Conservation (phyloP, 179 eudicot genomes). For the Patellifolia procumbens region DNA sequence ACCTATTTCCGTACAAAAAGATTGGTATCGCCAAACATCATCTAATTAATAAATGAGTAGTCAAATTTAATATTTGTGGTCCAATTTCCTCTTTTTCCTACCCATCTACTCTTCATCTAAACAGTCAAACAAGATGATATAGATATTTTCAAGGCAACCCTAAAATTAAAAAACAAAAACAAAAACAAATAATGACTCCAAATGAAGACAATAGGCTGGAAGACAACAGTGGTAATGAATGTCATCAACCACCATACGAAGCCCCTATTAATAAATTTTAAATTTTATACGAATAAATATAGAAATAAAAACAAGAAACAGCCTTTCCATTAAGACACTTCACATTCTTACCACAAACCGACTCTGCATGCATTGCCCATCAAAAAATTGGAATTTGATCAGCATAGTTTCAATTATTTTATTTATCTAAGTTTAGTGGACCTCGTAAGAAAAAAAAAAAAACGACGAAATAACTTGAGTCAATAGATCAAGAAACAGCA, state of each 20-base stretch:
- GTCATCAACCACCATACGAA: constrained; percentile 30
- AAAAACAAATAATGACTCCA: background rate
- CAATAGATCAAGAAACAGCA: no score
- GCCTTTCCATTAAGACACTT: constrained; percentile 12
- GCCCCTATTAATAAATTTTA: background rate
- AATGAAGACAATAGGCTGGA: constrained; percentile 15
- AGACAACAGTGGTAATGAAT: constrained; percentile 29
- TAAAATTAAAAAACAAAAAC: background rate
- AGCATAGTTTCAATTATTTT: no score
- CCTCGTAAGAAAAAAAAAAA: no score
- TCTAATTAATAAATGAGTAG: constrained; percentile 2
- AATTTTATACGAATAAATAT: background rate
- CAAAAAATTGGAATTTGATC: no score
- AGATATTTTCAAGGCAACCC: background rate
- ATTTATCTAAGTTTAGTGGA: no score
- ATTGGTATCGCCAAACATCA: background rate
- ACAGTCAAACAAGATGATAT: background rate
- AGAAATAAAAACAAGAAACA: background rate
- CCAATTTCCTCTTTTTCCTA: background rate
- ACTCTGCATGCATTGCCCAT: constrained; percentile 11
- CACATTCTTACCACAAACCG: constrained; percentile 16
- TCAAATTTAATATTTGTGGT: constrained; percentile 7
- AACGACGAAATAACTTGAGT: no score
- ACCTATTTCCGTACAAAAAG: background rate
- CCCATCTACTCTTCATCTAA: background rate